Evolutionary conservation across 306 rosid species (phyloP).

Genomic region (Cucurbita maxima): DNA sequence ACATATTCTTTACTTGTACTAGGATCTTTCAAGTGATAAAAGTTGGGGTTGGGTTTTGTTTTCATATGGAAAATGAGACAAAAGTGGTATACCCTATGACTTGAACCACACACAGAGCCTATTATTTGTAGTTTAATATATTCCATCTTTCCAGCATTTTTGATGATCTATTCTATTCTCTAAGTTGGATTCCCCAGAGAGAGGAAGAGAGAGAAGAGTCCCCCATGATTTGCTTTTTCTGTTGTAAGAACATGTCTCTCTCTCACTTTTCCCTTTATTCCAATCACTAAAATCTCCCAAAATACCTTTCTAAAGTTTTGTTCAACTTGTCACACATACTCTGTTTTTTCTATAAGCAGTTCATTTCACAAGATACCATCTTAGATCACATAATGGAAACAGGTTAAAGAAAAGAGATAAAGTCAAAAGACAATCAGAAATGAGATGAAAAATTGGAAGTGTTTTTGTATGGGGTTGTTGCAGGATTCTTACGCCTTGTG

Average conservation of each 20-base stretch:
- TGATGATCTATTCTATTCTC: conserved; percentile 9
- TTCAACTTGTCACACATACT: neutral
- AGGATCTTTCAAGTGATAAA: conserved; percentile 31
- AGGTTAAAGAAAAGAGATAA: neutral
- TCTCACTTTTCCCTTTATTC: conserved; percentile 76
- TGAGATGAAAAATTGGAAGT: neutral
- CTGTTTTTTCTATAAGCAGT: neutral
- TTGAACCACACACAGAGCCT: neutral
- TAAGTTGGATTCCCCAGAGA: neutral
- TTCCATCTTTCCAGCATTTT: conserved; percentile 8
- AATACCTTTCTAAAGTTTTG: neutral
- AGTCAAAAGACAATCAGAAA: neutral
- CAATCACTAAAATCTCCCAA: conserved; percentile 5
- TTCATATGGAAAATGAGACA: conserved; percentile 34
- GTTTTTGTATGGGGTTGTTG: conserved; percentile 16
- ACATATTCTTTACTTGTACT: conserved; percentile 89
- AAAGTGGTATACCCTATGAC: conserved; percentile 25
- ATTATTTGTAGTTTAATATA: neutral
- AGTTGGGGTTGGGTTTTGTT: conserved; percentile 20
- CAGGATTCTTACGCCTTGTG: conserved; percentile 96
- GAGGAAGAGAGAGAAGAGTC: conserved; percentile 2
- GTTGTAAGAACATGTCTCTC: conserved; percentile 47
- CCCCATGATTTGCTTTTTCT: conserved; percentile 5
- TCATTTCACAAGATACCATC: neutral
- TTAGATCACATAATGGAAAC: neutral